A percentile compares a stretch with the other conserved stretches of the same genome.
Evolutionary conservation across 148 eudicot genomes (phyloP).

Genomic region (Persicaria maculosa): DNA sequence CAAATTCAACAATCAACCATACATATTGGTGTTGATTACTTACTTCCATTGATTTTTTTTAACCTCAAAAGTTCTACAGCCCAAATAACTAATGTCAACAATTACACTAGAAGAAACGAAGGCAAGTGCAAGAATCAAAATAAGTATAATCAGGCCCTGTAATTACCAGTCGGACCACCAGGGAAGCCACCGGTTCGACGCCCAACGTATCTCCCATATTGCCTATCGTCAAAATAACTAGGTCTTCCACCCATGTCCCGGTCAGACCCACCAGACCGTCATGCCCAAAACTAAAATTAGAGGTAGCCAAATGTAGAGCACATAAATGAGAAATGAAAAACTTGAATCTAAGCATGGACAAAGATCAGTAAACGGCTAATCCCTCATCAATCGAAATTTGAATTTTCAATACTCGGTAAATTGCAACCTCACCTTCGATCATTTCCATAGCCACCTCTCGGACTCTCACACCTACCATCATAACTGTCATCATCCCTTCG

Average conservation of each 20-base stretch:
- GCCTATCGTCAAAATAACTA: slow-evolving; percentile 76
- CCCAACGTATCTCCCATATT: slow-evolving; percentile 72
- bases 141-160: neutral
- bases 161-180: slow-evolving; percentile 58
- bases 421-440: slow-evolving; percentile 13
- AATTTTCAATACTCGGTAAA: too few species aligned
- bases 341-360: neutral
- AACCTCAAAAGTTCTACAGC: neutral
- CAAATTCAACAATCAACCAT: too few species aligned
- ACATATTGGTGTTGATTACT: too few species aligned
- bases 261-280: slow-evolving; percentile 68
- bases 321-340: neutral
- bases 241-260: slow-evolving; percentile 84
- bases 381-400: neutral
- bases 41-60: too few species aligned
- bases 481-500: slow-evolving; percentile 57
- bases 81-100: neutral
- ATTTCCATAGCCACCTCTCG: slow-evolving; percentile 43
- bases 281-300: slow-evolving; percentile 67
- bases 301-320: neutral
- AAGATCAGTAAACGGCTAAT: neutral
- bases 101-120: neutral
- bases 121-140: neutral
- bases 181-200: slow-evolving; percentile 73
- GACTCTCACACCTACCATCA: slow-evolving; percentile 66